These are phyloP conservation scores for Dendrobium officinale DNA, from an alignment of 106 monocot genomes.

Conservation along the genomic window DNA sequence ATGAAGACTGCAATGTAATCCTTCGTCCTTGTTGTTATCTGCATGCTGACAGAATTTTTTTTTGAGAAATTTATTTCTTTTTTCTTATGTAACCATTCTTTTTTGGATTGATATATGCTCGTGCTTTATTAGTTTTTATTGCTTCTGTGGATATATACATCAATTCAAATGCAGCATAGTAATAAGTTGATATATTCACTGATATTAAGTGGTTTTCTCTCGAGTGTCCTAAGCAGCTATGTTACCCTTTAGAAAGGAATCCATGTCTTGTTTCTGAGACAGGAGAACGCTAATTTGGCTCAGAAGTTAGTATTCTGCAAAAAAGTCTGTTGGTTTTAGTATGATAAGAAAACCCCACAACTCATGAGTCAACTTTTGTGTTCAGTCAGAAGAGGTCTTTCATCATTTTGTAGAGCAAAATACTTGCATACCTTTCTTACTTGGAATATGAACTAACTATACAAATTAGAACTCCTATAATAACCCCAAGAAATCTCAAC, in stretches of 20 bases:
- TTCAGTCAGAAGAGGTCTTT: neutral
- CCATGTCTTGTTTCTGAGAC: neutral
- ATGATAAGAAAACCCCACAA: neutral
- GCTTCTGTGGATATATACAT: neutral
- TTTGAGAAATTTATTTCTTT: neutral
- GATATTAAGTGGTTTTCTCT: neutral
- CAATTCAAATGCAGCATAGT: neutral
- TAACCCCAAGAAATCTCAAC: neutral
- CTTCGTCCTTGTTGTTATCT: neutral
- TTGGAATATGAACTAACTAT: neutral
- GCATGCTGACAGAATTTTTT: neutral
- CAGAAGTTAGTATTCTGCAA: neutral
- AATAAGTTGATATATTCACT: neutral
- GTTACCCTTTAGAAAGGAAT: neutral
- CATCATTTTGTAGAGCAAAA: neutral
- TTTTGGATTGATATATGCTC: neutral
- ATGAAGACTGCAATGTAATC: constrained; percentile 6
- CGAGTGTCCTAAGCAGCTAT: neutral
- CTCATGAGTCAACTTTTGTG: neutral
- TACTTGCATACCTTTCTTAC: neutral
- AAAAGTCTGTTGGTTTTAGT: neutral
- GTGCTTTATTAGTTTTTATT: neutral
- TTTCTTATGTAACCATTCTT: neutral
- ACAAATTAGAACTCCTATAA: neutral
- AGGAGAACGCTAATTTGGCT: too few relatives aligned